A percentile compares a stretch with the other conserved stretches of the same genome.
Evolutionary conservation across 2,329 filamentous ascomycete species (phyloP).

Genomic region (Colletotrichum plurivorum): DNA sequence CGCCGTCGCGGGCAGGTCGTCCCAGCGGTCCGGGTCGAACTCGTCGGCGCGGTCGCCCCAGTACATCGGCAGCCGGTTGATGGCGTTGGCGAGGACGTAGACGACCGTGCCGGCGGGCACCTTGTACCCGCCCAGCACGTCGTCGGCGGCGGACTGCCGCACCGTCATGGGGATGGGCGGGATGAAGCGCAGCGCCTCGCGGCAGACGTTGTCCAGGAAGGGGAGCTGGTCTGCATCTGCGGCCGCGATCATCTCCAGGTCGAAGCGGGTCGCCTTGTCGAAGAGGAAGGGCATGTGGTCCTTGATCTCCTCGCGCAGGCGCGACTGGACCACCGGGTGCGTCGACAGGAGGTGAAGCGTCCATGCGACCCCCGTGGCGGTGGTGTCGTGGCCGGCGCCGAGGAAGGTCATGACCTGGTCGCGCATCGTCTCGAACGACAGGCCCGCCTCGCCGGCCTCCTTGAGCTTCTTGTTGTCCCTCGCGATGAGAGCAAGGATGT

Average conservation of each 20-base stretch:
- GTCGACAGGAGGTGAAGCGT: slow-evolving; percentile 57
- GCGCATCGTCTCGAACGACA: slow-evolving; percentile 50
- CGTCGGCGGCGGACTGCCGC: slow-evolving; percentile 56
- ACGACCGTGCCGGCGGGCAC: slow-evolving; percentile 59
- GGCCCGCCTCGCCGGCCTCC: slow-evolving; percentile 51
- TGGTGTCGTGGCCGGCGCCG: slow-evolving; percentile 60
- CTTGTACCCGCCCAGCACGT: slow-evolving; percentile 54
- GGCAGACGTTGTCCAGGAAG: slow-evolving; percentile 61
- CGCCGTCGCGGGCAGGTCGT: slow-evolving; percentile 52
- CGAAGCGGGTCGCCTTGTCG: slow-evolving; percentile 48
- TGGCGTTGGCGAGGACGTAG: slow-evolving; percentile 57
- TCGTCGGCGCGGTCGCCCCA: slow-evolving; percentile 57
- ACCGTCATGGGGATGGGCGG: slow-evolving; percentile 61
- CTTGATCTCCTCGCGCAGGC: slow-evolving; percentile 57
- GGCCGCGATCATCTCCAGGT: slow-evolving; percentile 46
- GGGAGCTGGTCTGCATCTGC: slow-evolving; percentile 57
- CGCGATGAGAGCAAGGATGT: slow-evolving; percentile 57
- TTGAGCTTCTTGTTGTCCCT: slow-evolving; percentile 57
- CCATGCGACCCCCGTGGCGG: slow-evolving; percentile 59
- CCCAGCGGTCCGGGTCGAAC: slow-evolving; percentile 60
- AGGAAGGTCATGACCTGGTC: slow-evolving; percentile 58
- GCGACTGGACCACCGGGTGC: slow-evolving; percentile 54
- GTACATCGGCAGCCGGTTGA: slow-evolving; percentile 55
- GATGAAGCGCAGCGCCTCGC: slow-evolving; percentile 61
- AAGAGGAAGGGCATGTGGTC: slow-evolving; percentile 55